Evolutionary conservation across 2,329 filamentous ascomycete species (phyloP).

Genomic region (Arthrobotrys entomopaga): DNA sequence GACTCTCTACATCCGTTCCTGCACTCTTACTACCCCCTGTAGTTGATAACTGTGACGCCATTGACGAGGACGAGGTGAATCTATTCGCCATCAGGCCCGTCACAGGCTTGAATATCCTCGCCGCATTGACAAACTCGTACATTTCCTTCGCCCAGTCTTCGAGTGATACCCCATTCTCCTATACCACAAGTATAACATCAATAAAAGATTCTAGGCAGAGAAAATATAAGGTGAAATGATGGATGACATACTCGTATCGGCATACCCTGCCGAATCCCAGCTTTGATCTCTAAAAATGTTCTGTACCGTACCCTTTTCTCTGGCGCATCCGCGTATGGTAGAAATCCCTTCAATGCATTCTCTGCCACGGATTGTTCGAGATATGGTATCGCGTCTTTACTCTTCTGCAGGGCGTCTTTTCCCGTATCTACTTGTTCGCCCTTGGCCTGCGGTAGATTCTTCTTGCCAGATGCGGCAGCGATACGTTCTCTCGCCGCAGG

Average conservation of each 20-base stretch:
- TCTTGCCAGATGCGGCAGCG: constrained; percentile 77
- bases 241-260: constrained; percentile 66
- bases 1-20: constrained; percentile 46
- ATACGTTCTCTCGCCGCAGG: constrained; percentile 80
- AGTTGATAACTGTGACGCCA: constrained; percentile 60
- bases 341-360: constrained; percentile 69
- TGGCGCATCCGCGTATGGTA: constrained; percentile 85
- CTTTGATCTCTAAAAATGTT: constrained; percentile 79
- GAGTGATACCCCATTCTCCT: constrained; percentile 65
- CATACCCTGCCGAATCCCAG: constrained; percentile 70
- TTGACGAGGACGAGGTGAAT: constrained; percentile 78
- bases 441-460: constrained; percentile 78
- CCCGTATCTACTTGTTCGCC: constrained; percentile 76
- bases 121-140: constrained; percentile 77
- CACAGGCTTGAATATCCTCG: constrained; percentile 87
- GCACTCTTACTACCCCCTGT: constrained; percentile 56
- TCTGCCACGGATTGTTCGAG: constrained; percentile 63
- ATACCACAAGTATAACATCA: constrained; percentile 1
- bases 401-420: constrained; percentile 70
- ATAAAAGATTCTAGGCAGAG: background rate
- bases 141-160: constrained; percentile 85
- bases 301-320: constrained; percentile 83
- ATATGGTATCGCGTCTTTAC: constrained; percentile 65
- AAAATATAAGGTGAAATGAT: background rate
- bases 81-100: constrained; percentile 91